Conservation (phyloP, 768 basidiomycete genomes). For the Crucibulum laeve region DNA sequence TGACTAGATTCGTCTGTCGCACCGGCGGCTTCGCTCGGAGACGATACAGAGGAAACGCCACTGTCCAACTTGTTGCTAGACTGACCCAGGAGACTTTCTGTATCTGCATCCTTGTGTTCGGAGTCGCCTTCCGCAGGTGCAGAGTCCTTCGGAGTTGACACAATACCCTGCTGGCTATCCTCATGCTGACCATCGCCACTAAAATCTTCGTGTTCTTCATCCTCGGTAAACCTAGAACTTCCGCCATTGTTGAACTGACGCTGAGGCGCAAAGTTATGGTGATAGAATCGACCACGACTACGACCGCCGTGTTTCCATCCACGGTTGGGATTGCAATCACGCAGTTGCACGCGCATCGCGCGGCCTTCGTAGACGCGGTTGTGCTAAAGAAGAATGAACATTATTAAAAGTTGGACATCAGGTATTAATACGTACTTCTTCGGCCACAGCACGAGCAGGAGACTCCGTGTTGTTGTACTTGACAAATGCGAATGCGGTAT, state of each 20-base stretch:
- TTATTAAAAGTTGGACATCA: background rate
- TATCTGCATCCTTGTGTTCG: no score
- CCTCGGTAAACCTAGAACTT: background rate
- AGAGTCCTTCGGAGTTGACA: no score
- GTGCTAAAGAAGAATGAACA: slow-evolving; percentile 41
- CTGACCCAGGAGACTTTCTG: no score
- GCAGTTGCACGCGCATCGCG: slow-evolving; percentile 69
- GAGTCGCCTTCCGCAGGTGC: no score
- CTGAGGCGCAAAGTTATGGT: slow-evolving; percentile 18
- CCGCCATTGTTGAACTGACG: slow-evolving; percentile 16
- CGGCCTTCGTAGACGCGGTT: slow-evolving; percentile 67
- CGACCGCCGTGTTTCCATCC: slow-evolving; percentile 45
- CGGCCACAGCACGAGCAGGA: slow-evolving; percentile 61
- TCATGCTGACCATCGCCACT: no score
- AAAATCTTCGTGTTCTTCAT: background rate
- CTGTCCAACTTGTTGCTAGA: no score
- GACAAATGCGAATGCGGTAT: slow-evolving; percentile 76
- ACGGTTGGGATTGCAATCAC: slow-evolving; percentile 61
- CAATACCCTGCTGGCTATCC: no score
- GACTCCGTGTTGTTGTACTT: slow-evolving; percentile 61
- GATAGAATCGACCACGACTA: slow-evolving; percentile 24
- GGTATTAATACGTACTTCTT: slow-evolving; percentile 42
- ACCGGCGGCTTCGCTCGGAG: no score
- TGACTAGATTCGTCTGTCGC: no score
- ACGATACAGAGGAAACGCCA: no score